Evolutionary conservation across 495 filamentous ascomycete genomes (phyloP).

Genomic region (Penicillium soppii): DNA sequence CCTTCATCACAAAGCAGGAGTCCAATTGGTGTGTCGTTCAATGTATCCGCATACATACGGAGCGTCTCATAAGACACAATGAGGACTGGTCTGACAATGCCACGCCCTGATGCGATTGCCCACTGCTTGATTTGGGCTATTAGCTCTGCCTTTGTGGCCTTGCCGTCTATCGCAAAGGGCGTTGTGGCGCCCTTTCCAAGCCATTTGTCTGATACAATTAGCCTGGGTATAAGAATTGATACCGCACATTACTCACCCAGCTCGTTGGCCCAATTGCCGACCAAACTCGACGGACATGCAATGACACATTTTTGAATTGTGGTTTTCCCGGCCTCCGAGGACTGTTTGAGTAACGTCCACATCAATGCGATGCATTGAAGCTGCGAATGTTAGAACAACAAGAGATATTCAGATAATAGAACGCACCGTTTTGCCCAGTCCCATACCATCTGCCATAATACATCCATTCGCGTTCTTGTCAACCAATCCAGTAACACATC

Average conservation of each 20-base stretch:
- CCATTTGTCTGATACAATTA: slow-evolving; percentile 61
- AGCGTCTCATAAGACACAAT: slow-evolving; percentile 99
- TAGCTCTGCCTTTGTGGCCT: slow-evolving; percentile 91
- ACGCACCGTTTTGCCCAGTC: slow-evolving; percentile 85
- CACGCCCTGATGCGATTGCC: slow-evolving; percentile 83
- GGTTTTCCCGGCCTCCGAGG: slow-evolving; percentile 86
- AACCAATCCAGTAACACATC: slow-evolving; percentile 88
- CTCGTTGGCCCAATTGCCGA: slow-evolving; percentile 98
- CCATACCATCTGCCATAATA: slow-evolving; percentile 99
- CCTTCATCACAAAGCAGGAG: slow-evolving; percentile 97
- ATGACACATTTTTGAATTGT: slow-evolving; percentile 98
- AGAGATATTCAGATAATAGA: neutral
- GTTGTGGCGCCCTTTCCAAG: slow-evolving; percentile 86
- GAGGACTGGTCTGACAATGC: slow-evolving; percentile 94
- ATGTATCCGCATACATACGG: slow-evolving; percentile 82
- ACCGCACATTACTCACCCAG: slow-evolving; percentile 27
- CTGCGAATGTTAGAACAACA: slow-evolving; percentile 44
- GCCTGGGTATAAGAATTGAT: neutral
- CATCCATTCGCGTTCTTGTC: slow-evolving; percentile 94
- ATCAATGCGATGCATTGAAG: slow-evolving; percentile 78
- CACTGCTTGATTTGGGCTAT: slow-evolving; percentile 89
- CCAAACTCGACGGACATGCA: slow-evolving; percentile 95
- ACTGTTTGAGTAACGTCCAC: slow-evolving; percentile 97
- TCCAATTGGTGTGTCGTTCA: slow-evolving; percentile 84
- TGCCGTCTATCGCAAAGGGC: slow-evolving; percentile 96